Evolutionary conservation across 2,329 filamentous ascomycete genomes (phyloP).

Genomic region (Ceratocystis colombiana): DNA sequence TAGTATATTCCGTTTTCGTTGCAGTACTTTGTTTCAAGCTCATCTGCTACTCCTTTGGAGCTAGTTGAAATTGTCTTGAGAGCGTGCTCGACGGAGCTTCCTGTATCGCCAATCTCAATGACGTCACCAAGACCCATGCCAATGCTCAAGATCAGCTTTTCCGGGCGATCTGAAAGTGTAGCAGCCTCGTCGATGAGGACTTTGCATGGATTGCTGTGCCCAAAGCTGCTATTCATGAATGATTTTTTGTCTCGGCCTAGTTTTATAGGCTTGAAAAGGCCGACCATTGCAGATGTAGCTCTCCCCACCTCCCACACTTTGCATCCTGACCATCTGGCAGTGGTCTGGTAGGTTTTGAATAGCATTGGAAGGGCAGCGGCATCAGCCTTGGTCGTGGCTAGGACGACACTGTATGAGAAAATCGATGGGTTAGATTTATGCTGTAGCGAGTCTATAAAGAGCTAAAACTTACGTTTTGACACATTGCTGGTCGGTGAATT

Average conservation of each 20-base stretch:
- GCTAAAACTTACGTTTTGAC: background rate
- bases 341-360: slow-evolving; percentile 30
- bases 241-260: slow-evolving; percentile 29
- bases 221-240: slow-evolving; percentile 27
- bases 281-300: slow-evolving; percentile 30
- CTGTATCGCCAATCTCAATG: slow-evolving; percentile 26
- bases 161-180: slow-evolving; percentile 25
- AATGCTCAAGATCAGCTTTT: slow-evolving; percentile 28
- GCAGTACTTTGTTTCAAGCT: slow-evolving; percentile 25
- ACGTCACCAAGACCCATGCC: slow-evolving; percentile 29
- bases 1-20: slow-evolving; percentile 27
- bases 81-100: background rate
- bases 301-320: slow-evolving; percentile 31
- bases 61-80: background rate
- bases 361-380: slow-evolving; percentile 27
- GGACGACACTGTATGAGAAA: background rate
- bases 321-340: slow-evolving; percentile 27
- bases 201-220: slow-evolving; percentile 31
- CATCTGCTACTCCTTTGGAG: background rate
- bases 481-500: background rate
- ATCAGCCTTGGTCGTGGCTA: background rate
- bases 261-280: slow-evolving; percentile 31
- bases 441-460: too few relatives aligned
- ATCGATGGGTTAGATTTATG: background rate
- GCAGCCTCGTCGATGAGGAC: slow-evolving; percentile 30